Evolutionary conservation across 2,329 filamentous ascomycete genomes (phyloP).

Genomic region (Scytalidium lignicola): DNA sequence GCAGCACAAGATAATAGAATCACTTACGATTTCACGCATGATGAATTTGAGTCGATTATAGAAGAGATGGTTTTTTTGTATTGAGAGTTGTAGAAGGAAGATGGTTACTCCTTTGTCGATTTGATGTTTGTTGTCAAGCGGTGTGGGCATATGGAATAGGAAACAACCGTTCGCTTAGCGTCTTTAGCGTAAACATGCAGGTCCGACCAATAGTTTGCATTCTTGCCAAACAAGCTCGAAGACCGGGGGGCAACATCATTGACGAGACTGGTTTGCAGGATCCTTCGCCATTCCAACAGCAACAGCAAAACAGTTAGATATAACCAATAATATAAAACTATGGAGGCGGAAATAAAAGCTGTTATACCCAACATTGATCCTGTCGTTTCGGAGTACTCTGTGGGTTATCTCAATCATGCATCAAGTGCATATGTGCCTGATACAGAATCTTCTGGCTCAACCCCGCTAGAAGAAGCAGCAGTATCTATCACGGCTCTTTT

Average conservation of each 20-base stretch:
- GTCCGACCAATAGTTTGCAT: background rate
- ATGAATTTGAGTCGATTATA: conserved; percentile 37
- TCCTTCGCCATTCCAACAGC: background rate
- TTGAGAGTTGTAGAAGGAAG: conserved; percentile 5
- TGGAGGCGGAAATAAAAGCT: conserved; percentile 84
- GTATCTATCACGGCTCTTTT: conserved; percentile 81
- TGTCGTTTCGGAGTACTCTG: conserved; percentile 85
- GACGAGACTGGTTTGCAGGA: background rate
- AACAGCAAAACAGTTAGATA: background rate
- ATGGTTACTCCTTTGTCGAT: conserved; percentile 8
- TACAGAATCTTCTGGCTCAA: conserved; percentile 61
- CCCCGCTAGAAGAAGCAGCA: conserved; percentile 80
- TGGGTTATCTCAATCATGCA: conserved; percentile 90
- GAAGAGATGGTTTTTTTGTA: conserved; percentile 5
- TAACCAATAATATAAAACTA: conserved; percentile 30
- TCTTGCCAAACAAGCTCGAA: background rate
- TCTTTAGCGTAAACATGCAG: conserved; percentile 2
- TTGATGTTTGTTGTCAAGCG: conserved; percentile 14
- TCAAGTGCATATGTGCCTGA: conserved; percentile 78
- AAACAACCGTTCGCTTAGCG: conserved; percentile 4
- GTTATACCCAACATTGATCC: conserved; percentile 84
- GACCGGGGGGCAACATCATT: background rate
- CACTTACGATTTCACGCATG: conserved; percentile 71
- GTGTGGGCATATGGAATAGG: background rate
- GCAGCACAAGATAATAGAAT: conserved; percentile 2